A percentile compares a stretch with the other conserved stretches of the same genome.
Conservation (phyloP, 495 filamentous ascomycete genomes). For the Thozetella sp. region DNA sequence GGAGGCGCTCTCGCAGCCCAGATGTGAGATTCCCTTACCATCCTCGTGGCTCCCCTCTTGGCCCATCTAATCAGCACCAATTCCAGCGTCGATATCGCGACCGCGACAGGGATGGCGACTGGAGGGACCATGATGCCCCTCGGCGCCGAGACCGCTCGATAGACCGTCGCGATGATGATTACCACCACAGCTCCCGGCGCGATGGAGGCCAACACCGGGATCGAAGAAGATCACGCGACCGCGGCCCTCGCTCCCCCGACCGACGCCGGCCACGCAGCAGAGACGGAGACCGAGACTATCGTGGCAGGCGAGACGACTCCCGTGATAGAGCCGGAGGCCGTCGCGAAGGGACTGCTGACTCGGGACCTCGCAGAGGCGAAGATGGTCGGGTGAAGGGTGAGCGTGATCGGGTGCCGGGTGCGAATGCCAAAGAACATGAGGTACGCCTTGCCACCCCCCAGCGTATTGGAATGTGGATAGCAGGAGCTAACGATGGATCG, state of each 20-base stretch:
- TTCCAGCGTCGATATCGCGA: conserved; percentile 57
- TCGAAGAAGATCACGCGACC: conserved; percentile 62
- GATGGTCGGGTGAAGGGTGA: conserved; percentile 58
- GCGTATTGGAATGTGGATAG: background rate
- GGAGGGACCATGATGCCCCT: conserved; percentile 59
- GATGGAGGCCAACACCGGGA: conserved; percentile 29
- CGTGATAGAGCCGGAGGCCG: conserved; percentile 69
- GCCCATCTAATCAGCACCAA: conserved; percentile 20
- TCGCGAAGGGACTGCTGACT: conserved; percentile 78
- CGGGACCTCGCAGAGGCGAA: conserved; percentile 67
- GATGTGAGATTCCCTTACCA: conserved; percentile 57
- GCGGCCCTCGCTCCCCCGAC: conserved; percentile 43
- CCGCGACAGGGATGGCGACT: conserved; percentile 41
- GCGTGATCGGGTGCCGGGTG: conserved; percentile 37
- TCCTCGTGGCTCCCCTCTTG: conserved; percentile 19
- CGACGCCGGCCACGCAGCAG: conserved; percentile 52
- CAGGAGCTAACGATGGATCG: conserved; percentile 13
- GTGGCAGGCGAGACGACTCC: conserved; percentile 79
- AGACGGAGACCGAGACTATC: conserved; percentile 67
- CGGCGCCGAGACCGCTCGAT: conserved; percentile 74
- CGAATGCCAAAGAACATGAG: conserved; percentile 48
- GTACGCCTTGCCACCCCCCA: conserved; percentile 38
- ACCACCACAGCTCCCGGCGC: conserved; percentile 58
- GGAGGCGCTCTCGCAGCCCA: conserved; percentile 71
- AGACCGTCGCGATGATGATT: conserved; percentile 75